Evolutionary conservation across 352 stramenopile species (phyloP).

Genomic region (Globisporangium carolinianum): DNA sequence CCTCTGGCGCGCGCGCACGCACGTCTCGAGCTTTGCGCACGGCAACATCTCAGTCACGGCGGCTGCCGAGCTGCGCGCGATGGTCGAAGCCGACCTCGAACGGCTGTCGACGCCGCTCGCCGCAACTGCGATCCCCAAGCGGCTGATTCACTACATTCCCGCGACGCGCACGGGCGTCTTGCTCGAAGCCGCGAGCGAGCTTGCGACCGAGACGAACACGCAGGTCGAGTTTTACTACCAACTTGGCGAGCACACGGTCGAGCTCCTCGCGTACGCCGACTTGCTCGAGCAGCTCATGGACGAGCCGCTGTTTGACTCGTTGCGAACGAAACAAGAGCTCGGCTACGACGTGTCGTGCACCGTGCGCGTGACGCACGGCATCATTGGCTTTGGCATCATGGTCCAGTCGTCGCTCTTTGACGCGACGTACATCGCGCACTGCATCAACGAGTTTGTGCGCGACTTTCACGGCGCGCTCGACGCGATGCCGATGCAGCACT

Average conservation of each 20-base stretch:
- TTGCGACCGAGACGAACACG: constrained; percentile 74
- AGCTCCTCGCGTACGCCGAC: constrained; percentile 62
- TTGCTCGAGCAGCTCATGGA: constrained; percentile 87
- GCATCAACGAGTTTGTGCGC: constrained; percentile 65
- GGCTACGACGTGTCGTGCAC: constrained; percentile 88
- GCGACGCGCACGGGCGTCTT: constrained; percentile 33
- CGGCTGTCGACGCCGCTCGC: constrained; percentile 22
- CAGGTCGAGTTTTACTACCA: constrained; percentile 86
- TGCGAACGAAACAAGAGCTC: constrained; percentile 86
- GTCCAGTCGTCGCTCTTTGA: constrained; percentile 78
- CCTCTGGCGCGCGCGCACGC: constrained; percentile 44
- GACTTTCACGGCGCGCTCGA: constrained; percentile 75
- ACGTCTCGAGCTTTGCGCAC: constrained; percentile 60
- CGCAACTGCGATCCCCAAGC: constrained; percentile 26
- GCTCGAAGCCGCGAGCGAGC: constrained; percentile 57
- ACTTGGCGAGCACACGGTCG: constrained; percentile 61
- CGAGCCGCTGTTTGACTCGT: constrained; percentile 81
- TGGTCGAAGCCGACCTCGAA: constrained; percentile 39
- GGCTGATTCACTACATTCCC: constrained; percentile 54
- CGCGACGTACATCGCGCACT: constrained; percentile 51
- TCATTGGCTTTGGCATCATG: constrained; percentile 78
- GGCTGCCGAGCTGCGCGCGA: constrained; percentile 25
- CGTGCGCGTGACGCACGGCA: constrained; percentile 70
- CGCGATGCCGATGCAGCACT: constrained; percentile 60
- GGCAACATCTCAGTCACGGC: constrained; percentile 47